Evolutionary conservation across 768 basidiomycete species (phyloP).

Genomic region (Podaxis mareebaensis): DNA sequence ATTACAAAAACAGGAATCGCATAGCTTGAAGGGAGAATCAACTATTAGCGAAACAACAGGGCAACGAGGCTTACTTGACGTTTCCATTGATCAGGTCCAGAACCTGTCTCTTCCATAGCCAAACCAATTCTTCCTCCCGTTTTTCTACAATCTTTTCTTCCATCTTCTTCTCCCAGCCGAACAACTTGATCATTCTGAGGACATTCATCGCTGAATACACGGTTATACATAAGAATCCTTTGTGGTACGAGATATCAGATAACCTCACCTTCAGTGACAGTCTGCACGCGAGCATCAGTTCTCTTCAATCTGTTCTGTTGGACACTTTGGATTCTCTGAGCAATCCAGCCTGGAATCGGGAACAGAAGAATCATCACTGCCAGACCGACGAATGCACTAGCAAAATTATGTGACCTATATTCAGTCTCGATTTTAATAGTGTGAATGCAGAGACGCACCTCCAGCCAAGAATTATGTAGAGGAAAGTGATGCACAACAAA

Average conservation of each 20-base stretch:
- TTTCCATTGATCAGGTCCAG: conserved; percentile 50
- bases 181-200: conserved; percentile 70
- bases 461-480: conserved; percentile 52
- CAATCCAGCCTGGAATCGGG: conserved; percentile 61
- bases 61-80: conserved; percentile 45
- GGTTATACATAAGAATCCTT: conserved; percentile 15
- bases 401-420: conserved; percentile 41
- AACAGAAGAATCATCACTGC: conserved; percentile 45
- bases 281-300: conserved; percentile 61
- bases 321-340: conserved; percentile 48
- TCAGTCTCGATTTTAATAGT: conserved; percentile 6
- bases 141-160: conserved; percentile 53
- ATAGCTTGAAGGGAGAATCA: conserved; percentile 35
- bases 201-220: conserved; percentile 48
- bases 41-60: not conserved
- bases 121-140: conserved; percentile 61
- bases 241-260: not conserved
- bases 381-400: conserved; percentile 22
- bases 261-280: conserved; percentile 57
- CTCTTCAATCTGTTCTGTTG: conserved; percentile 52
- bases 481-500: conserved; percentile 39
- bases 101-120: conserved; percentile 55
- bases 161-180: conserved; percentile 66
- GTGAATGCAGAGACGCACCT: conserved; percentile 37
- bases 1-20: conserved; percentile 64